Evolutionary conservation across 2,329 filamentous ascomycete species (phyloP).

Genomic region (Nemania serpens): DNA sequence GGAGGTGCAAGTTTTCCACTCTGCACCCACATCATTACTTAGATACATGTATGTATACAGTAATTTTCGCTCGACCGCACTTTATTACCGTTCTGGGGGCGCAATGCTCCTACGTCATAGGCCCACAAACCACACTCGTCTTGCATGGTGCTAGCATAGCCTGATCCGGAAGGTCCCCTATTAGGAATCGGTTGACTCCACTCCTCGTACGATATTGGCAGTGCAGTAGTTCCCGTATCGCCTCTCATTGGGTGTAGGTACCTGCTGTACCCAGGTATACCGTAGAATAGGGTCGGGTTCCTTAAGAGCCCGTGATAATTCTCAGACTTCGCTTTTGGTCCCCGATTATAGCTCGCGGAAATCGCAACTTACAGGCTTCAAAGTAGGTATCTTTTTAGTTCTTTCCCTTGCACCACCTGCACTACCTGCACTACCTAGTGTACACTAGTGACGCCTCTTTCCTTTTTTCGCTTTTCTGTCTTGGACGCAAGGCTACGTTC

Average conservation of each 20-base stretch:
- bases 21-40: neutral
- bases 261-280: neutral
- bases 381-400: too few species aligned
- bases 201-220: constrained; percentile 22
- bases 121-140: constrained; percentile 2
- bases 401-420: too few species aligned
- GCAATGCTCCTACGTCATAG: constrained; percentile 24
- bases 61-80: constrained; percentile 17
- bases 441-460: too few species aligned
- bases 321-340: neutral
- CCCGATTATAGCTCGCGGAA: too few species aligned
- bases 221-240: constrained; percentile 18
- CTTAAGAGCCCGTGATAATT: neutral
- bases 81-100: constrained; percentile 26
- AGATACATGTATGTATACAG: constrained; percentile 18
- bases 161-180: constrained; percentile 26
- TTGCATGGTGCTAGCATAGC: neutral
- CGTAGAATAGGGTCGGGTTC: neutral
- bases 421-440: too few species aligned
- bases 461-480: too few species aligned
- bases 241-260: constrained; percentile 12
- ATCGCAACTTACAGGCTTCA: neutral
- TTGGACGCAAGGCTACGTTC: too few species aligned
- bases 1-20: neutral
- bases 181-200: constrained; percentile 18